Conservation (phyloP, 179 eudicot genomes). For the Beta lomatogona region DNA sequence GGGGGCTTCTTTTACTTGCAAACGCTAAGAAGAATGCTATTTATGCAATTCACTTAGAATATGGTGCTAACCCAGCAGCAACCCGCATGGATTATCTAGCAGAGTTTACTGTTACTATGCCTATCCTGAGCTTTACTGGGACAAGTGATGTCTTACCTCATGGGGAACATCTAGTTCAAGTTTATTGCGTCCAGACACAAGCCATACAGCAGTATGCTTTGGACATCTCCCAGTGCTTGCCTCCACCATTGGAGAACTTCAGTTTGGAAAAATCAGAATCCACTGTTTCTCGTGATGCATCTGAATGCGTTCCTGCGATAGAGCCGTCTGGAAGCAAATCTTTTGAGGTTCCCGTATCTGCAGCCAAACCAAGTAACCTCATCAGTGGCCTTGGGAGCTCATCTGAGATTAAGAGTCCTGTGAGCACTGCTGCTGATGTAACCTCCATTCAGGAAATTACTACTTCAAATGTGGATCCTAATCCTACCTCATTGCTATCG, state of each 20-base stretch:
- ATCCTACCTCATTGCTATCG: slow-evolving; percentile 36
- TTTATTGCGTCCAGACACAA: slow-evolving; percentile 97
- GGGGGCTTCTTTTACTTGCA: slow-evolving; percentile 87
- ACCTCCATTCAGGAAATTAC: slow-evolving; percentile 39
- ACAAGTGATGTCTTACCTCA: slow-evolving; percentile 77
- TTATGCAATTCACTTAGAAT: slow-evolving; percentile 88
- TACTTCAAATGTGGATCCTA: slow-evolving; percentile 47
- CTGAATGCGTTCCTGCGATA: slow-evolving; percentile 42
- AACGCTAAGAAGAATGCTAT: slow-evolving; percentile 96
- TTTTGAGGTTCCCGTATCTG: slow-evolving; percentile 49
- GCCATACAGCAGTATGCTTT: slow-evolving; percentile 99
- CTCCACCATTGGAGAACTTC: slow-evolving; percentile 72
- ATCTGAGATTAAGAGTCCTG: slow-evolving; percentile 45
- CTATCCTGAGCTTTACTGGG: slow-evolving; percentile 92
- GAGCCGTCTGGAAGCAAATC: slow-evolving; percentile 63
- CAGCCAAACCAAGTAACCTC: slow-evolving; percentile 40
- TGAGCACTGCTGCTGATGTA: slow-evolving; percentile 49
- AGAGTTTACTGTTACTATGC: slow-evolving; percentile 98
- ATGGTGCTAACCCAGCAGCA: slow-evolving; percentile 72
- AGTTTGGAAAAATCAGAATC: slow-evolving; percentile 69
- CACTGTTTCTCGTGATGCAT: slow-evolving; percentile 54
- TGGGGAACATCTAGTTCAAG: slow-evolving; percentile 84
- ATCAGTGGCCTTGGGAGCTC: slow-evolving; percentile 45
- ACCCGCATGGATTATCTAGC: slow-evolving; percentile 95
- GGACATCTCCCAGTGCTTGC: slow-evolving; percentile 86